Percentiles rank a stretch among this genome's conserved stretches.
These are phyloP conservation scores for Xanthoceras sorbifolium DNA, from an alignment of 345 rosid genomes.

Conservation along the genomic window DNA sequence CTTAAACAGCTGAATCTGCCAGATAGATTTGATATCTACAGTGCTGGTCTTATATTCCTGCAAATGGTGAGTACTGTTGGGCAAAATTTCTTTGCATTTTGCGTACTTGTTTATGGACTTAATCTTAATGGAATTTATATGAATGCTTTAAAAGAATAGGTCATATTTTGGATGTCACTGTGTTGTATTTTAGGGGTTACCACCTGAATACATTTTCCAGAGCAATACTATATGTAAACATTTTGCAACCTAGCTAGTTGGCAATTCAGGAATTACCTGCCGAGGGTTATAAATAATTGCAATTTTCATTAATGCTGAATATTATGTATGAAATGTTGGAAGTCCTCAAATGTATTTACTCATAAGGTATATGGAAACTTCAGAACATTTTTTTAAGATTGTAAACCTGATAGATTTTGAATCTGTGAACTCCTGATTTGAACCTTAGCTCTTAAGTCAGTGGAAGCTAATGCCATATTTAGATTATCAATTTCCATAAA, in stretches of 20 bases:
- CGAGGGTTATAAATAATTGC: neutral
- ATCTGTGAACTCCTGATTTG: neutral
- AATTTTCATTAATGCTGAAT: neutral
- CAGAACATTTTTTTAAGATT: neutral
- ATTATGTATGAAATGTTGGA: neutral
- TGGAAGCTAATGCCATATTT: neutral
- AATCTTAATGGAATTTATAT: neutral
- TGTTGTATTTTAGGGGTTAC: neutral
- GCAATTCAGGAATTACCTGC: neutral
- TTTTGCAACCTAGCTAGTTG: neutral
- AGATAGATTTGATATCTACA: slow-evolving; percentile 93
- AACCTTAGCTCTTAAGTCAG: slow-evolving; percentile 5
- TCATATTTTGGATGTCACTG: neutral
- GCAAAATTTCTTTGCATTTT: neutral
- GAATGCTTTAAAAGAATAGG: neutral
- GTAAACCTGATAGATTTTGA: neutral
- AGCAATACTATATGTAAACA: neutral
- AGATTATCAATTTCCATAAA: neutral
- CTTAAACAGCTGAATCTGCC: slow-evolving; percentile 84
- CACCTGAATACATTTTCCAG: neutral
- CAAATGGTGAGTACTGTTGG: slow-evolving; percentile 72
- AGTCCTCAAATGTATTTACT: neutral
- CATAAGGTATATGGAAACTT: neutral
- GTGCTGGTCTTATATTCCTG: slow-evolving; percentile 85
- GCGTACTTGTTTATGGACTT: neutral